Evolutionary conservation across 495 filamentous ascomycete species (phyloP).

Genomic region (Aspergillus ellipticus): DNA sequence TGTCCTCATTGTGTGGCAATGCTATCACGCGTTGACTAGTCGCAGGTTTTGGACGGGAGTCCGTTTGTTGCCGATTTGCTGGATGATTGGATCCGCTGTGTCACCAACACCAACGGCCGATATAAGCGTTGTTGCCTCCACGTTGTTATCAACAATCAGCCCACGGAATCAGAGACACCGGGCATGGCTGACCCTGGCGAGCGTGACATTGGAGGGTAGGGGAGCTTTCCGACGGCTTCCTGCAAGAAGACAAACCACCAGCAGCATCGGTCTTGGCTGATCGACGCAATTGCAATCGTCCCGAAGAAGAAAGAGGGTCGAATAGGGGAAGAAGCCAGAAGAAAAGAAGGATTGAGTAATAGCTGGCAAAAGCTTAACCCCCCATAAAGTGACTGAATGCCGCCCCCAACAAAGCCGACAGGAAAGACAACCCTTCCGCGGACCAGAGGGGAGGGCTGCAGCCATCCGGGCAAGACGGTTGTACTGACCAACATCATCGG

Average conservation of each 20-base stretch:
- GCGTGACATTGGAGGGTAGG: neutral
- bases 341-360: neutral
- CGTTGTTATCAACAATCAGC: neutral
- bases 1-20: neutral
- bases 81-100: neutral
- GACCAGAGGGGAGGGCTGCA: constrained; percentile 17
- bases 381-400: constrained; percentile 2
- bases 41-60: neutral
- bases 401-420: constrained; percentile 3
- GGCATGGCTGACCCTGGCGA: neutral
- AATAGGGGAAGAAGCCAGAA: neutral
- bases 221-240: neutral
- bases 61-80: constrained; percentile 4
- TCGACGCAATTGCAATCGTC: neutral
- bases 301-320: constrained; percentile 1
- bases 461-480: constrained; percentile 23
- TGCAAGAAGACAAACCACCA: neutral
- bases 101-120: neutral
- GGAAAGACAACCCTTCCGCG: neutral
- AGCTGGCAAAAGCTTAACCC: neutral
- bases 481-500: constrained; percentile 23
- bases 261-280: neutral
- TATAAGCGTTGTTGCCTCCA: constrained; percentile 1
- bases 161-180: neutral
- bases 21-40: neutral